Conservation (phyloP, 345 rosid species). For the Citrus inodora region DNA sequence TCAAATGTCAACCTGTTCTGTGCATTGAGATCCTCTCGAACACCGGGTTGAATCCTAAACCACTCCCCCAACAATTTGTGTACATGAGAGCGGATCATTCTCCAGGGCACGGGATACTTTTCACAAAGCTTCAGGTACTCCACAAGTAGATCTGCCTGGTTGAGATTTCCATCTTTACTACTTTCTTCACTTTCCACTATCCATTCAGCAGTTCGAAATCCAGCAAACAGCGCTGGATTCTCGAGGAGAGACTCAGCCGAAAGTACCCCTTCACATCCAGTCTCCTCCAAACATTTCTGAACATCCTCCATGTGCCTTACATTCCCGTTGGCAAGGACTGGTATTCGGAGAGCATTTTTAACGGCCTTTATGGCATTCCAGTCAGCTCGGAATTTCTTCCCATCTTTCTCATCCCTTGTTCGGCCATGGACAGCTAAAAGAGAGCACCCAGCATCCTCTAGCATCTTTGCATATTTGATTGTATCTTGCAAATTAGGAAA, state of each 20-base stretch:
- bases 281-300: slow-evolving; percentile 54
- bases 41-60: slow-evolving; percentile 76
- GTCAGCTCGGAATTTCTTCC: slow-evolving; percentile 73
- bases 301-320: slow-evolving; percentile 83
- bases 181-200: slow-evolving; percentile 34
- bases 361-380: slow-evolving; percentile 87
- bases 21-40: slow-evolving; percentile 74
- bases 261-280: slow-evolving; percentile 87
- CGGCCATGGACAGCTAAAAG: slow-evolving; percentile 91
- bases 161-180: slow-evolving; percentile 52
- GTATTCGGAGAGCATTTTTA: slow-evolving; percentile 61
- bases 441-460: slow-evolving; percentile 94
- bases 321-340: slow-evolving; percentile 94
- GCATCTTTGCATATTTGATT: slow-evolving; percentile 76
- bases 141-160: slow-evolving; percentile 67
- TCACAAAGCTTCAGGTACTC: slow-evolving; percentile 89
- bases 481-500: slow-evolving; percentile 78
- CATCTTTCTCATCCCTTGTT: slow-evolving; percentile 84
- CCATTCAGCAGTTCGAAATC: slow-evolving; percentile 75
- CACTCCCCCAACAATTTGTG: slow-evolving; percentile 88
- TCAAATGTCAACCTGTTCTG: slow-evolving; percentile 73
- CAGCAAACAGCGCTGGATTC: slow-evolving; percentile 89
- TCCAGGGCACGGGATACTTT: slow-evolving; percentile 86
- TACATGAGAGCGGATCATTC: slow-evolving; percentile 86
- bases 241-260: slow-evolving; percentile 95